Evolutionary conservation across 192 early-diverging fungal genomes (phyloP), one percentile per base, ranked within the genome.

Genomic region (Podila verticillata): DNA sequence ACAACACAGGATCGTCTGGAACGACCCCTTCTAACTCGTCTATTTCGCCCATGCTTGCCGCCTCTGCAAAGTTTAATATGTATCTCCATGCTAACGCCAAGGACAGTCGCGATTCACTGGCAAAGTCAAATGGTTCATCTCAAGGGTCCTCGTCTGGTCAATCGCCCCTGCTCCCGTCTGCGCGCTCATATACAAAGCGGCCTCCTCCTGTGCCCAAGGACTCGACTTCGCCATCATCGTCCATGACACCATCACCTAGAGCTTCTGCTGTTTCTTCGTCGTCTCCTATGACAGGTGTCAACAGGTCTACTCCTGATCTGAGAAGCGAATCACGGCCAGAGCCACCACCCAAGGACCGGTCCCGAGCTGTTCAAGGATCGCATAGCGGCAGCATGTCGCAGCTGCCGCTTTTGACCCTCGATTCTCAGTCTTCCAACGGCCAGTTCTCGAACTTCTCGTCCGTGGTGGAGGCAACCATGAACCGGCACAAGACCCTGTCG

Each of bases 51-150:
- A 68, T 75, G 73, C 66, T 75, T 30, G 61, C 65, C 4, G 73
- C 73, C n/a, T 75, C 73, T 7, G 73, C 73, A 34, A 67, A 66
- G 29, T 75, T 75, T 49, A 75, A 63, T 48, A 49, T 51, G 4
- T 75, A 68, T 28, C 66, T 75, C 26, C 65, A 75, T 7, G 61
- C 73, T 5, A 49, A 48, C 15, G 61, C 73, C 10, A 48, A 32
- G 39, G 34, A 24, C 22, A 75, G 65, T 29, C 48, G 49, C 3
- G 75, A 79, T 13, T 79, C 75, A 13, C 68, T 79, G 20, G 32
- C 51, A 54, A 54, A 26, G 51, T 54, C 64, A 17, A 47, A 62
- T 29, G 47, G 28, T n/a, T 51, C 56, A 17, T 13, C 56, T 26
- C 19, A 64, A 24, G 29, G 51, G 7, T 48, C 72, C 29, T 31